phyloP scores from a whole-genome alignment of 495 filamentous ascomycete genomes.

The Umbilicaria muhlenbergii region DNA sequence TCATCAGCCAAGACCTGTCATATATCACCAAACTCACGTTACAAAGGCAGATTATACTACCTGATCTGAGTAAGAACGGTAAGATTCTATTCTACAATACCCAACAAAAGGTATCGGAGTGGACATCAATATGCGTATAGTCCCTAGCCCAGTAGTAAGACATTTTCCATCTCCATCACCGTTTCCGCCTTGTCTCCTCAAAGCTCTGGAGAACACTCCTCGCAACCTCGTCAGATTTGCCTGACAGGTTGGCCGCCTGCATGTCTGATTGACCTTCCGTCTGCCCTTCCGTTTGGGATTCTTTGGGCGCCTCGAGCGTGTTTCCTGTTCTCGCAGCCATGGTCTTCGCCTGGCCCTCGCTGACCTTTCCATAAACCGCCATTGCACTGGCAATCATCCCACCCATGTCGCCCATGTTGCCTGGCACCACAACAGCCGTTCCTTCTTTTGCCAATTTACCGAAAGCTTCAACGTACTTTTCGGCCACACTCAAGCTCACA shows the following conservation, averaged over 20 bases:
- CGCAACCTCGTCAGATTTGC: slow-evolving; percentile 25
- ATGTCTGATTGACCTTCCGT: background rate
- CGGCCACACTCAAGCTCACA: slow-evolving; percentile 72
- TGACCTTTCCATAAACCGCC: slow-evolving; percentile 90
- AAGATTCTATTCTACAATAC: too few relatives aligned
- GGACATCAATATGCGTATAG: too few relatives aligned
- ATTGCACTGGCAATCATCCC: slow-evolving; percentile 95
- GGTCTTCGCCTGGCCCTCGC: slow-evolving; percentile 58
- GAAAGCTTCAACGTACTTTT: slow-evolving; percentile 97
- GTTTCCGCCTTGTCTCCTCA: slow-evolving; percentile 31
- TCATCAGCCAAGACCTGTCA: too few relatives aligned
- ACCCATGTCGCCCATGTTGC: slow-evolving; percentile 92
- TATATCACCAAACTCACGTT: too few relatives aligned
- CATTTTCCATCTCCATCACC: slow-evolving; percentile 5
- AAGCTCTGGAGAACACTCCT: slow-evolving; percentile 36
- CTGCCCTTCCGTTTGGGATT: slow-evolving; percentile 10
- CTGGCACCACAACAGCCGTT: slow-evolving; percentile 85
- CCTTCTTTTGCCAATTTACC: slow-evolving; percentile 81
- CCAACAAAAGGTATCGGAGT: too few relatives aligned
- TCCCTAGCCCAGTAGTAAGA: too few relatives aligned
- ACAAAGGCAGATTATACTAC: too few relatives aligned
- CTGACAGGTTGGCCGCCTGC: slow-evolving; percentile 4
- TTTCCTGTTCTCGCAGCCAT: slow-evolving; percentile 34
- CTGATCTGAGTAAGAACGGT: too few relatives aligned
- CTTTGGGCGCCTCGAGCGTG: slow-evolving; percentile 9